Evolutionary conservation across 176 grass and related monocot species (phyloP).

Genomic region (Tuctoria greenei): DNA sequence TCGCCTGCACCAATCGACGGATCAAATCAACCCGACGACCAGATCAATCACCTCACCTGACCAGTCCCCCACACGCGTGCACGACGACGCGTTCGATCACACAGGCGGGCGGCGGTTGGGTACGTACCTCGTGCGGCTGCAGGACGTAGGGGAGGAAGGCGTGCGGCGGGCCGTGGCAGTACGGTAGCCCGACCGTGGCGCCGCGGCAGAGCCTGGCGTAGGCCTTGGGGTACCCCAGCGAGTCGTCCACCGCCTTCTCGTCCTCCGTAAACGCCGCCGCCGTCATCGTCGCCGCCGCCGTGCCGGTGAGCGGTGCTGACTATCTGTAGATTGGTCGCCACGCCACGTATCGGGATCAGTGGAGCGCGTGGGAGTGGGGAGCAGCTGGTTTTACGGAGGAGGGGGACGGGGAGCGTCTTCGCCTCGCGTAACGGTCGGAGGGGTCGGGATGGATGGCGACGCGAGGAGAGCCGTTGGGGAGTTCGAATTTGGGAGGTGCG

Average conservation of each 20-base stretch:
- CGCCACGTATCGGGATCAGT: not conserved
- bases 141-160: constrained; percentile 79
- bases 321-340: too few relatives aligned
- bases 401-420: constrained; percentile 20
- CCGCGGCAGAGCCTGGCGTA: constrained; percentile 76
- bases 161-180: constrained; percentile 73
- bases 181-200: constrained; percentile 41
- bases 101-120: too few relatives aligned
- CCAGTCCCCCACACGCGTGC: not conserved
- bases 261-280: constrained; percentile 67
- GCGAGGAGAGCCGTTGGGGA: constrained; percentile 48
- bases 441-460: not conserved
- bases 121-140: constrained; percentile 80
- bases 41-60: not conserved
- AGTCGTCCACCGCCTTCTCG: constrained; percentile 72
- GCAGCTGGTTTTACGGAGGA: not conserved
- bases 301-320: not conserved
- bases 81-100: too few relatives aligned
- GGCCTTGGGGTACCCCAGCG: constrained; percentile 76
- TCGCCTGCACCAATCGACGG: constrained; percentile 39
- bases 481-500: constrained; percentile 51
- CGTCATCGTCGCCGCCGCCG: not conserved
- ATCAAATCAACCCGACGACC: not conserved
- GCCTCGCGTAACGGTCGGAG: constrained; percentile 49
- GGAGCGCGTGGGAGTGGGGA: not conserved